Evolutionary conservation across 2,329 filamentous ascomycete genomes (phyloP), one percentile per base, ranked within the genome.

Genomic region (Fusarium sp.): DNA sequence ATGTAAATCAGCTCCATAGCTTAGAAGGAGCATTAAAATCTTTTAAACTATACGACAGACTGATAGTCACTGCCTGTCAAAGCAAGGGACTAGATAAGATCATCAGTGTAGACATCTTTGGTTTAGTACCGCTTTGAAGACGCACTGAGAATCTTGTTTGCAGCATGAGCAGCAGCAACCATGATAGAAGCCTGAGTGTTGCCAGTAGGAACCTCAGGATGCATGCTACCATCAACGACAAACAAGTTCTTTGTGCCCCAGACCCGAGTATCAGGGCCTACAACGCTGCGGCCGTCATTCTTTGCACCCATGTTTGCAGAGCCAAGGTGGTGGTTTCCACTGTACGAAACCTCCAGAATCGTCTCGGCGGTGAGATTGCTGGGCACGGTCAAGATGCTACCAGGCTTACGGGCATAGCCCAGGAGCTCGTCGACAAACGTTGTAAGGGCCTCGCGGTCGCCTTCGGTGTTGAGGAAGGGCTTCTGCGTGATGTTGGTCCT

Each of bases 401-500:
- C 68, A 5, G 78, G 68, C 52, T 68, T 63, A 7, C 74, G 72
- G 2, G 77, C 73, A 65, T 79, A 80, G 58, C 30, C 50, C 25
- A 82, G 68, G 4, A 82, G 70, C 32, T 70, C 72, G 40, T 77
- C 65, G 22, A 82, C 66, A 52, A 79, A 79, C 1, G 68, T 69
- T 12, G 59, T 73, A 4, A 80, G 64, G 22, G 81, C 80, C 65
- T 79, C 74, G 11, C 63, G 68, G 59, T 82, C 81, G 15, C 74
- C 79, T 3, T 76, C 65, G 1, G 77, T 85, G 67, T 81, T 82
- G 66, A 81, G 79, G 68, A 72, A 81, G 7, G 83, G 81, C 56
- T 75, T 76, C 54, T 80, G 80, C 20, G 80, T 82, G 64, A 86
- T 86, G 68, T 83, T 82, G 32, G 86, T 87, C 17, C 77, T 71